Evolutionary conservation across 768 basidiomycete genomes (phyloP), one percentile per base, ranked within the genome.

Genomic region (Zangia roseola): DNA sequence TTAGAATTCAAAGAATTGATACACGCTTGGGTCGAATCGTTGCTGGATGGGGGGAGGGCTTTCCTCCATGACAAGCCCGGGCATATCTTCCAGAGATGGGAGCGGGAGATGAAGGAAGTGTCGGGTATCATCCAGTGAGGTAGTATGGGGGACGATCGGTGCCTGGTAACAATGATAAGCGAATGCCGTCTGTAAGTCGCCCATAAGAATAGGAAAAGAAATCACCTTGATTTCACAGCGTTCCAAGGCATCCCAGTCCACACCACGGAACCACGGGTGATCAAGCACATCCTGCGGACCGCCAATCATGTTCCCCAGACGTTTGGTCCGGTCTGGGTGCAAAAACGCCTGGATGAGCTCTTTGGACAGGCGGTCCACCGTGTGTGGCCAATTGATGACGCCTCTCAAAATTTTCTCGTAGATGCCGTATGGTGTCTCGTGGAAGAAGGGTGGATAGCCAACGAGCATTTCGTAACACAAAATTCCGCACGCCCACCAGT

Each of bases 401-500:
- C 91, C 91, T 49, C 80, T 82, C 34, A 99, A 74, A 55, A 99
- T 97, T 73, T 94, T 95, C 73, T 99, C 95, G 68, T 98, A 98
- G 70, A 97, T 97, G 39, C 92, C 94, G 68, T 95, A 90, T 0
- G 94, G 87, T n/a, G 92, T 91, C 67, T 97, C 91, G 64, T 97
- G 94, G 69, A 92, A 97, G 78, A 98, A 99, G 19, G 97, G 97
- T 23, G 95, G 94, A 63, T 95, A 98, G 2, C 97, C 97, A 26
- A 95, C 95, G 37, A 99, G 82, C 94, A 98, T 97, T 68, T 99
- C 97, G 67, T 95, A 99, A 67, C 91, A 92, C 30, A 99, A 76
- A 39, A 98, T 90, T 17, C 97, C 97, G 60, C 94, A 88, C 9
- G 97, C 95, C 97, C 97, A 99, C 94, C 94, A 99, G 65, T 99